Evolutionary conservation across 139 green algal genomes (phyloP).

Genomic region (Microglena sp.): DNA sequence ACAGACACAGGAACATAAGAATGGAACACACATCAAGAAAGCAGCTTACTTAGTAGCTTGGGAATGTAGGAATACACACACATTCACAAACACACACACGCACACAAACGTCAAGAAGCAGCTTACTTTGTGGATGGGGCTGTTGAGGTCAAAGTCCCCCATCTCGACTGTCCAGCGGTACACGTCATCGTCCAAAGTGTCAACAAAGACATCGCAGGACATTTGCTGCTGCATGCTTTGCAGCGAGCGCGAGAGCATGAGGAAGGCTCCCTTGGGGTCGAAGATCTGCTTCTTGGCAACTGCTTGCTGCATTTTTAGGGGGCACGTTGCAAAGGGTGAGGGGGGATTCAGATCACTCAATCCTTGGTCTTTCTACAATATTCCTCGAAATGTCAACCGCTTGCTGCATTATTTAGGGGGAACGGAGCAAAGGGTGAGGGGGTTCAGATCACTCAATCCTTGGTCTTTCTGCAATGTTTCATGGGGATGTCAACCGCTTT

Average conservation of each 20-base stretch:
- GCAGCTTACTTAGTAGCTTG: too few species aligned
- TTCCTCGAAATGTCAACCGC: too few species aligned
- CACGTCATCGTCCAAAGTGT: constrained; percentile 43
- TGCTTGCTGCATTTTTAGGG: constrained; percentile 16
- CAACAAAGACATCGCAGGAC: constrained; percentile 21
- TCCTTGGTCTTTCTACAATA: too few species aligned
- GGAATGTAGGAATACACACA: constrained; percentile 3
- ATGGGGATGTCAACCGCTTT: too few species aligned
- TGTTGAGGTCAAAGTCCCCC: constrained; percentile 42
- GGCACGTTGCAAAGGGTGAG: not conserved
- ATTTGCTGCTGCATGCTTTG: constrained; percentile 34
- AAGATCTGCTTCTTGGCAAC: constrained; percentile 44
- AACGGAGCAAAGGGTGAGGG: not conserved
- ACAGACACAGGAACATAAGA: too few species aligned
- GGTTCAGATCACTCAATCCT: not conserved
- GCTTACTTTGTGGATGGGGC: too few species aligned
- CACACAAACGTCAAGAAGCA: too few species aligned
- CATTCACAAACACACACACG: constrained; percentile 29
- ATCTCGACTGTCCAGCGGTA: constrained; percentile 63
- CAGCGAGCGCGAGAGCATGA: constrained; percentile 55
- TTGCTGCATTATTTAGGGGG: not conserved
- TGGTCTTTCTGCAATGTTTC: too few species aligned
- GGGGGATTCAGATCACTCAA: not conserved
- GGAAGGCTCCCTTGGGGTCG: constrained; percentile 35
- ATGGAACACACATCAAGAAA: too few species aligned